Evolutionary conservation across 768 basidiomycete genomes (phyloP).

Genomic region (Boletus tomentosulus): DNA sequence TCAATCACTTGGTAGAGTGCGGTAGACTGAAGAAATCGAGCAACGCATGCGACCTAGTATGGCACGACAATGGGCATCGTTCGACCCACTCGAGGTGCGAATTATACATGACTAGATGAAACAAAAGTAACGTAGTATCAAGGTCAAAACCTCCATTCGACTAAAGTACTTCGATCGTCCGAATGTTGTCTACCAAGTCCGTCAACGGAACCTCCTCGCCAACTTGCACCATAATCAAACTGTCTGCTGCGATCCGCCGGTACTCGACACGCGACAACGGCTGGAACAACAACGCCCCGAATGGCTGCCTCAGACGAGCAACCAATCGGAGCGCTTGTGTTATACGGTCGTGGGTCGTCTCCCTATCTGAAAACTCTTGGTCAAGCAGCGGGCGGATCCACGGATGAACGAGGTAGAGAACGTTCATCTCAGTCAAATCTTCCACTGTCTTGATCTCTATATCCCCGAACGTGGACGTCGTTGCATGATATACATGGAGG

Average conservation of each 20-base stretch:
- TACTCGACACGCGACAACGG: neutral
- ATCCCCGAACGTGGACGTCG: neutral
- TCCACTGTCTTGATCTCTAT: conserved; percentile 2
- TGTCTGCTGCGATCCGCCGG: neutral
- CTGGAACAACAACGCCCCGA: neutral
- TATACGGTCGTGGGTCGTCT: neutral
- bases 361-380: neutral
- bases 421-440: neutral
- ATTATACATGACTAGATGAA: too few species aligned
- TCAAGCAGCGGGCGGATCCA: neutral
- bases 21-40: too few species aligned
- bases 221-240: neutral
- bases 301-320: neutral
- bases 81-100: too few species aligned
- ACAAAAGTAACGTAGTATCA: too few species aligned
- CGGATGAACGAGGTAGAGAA: neutral
- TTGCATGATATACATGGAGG: conserved; percentile 2
- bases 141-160: too few species aligned
- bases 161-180: neutral
- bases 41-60: too few species aligned
- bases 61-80: too few species aligned
- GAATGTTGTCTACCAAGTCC: neutral
- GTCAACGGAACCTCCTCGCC: neutral
- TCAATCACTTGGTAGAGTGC: too few species aligned
- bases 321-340: neutral